A percentile compares a stretch with the other conserved stretches of the same genome.
Evolutionary conservation across 2,329 filamentous ascomycete genomes (phyloP).

Genomic region (Zymoseptoria brevis): DNA sequence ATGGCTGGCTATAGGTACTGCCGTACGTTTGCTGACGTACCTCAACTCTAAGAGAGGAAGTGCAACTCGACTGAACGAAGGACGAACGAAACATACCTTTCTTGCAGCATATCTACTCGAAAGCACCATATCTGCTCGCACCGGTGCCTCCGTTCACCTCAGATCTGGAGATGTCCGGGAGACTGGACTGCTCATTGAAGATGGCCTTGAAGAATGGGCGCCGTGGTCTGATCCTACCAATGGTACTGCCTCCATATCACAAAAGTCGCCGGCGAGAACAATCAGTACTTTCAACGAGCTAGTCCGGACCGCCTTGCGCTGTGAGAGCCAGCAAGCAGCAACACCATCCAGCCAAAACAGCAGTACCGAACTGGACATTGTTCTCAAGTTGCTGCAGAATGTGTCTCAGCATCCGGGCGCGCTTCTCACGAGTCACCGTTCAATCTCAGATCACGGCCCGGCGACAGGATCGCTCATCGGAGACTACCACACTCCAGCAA

Average conservation of each 20-base stretch:
- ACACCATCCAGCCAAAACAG: neutral
- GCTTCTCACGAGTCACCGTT: neutral
- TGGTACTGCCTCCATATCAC: conserved; percentile 20
- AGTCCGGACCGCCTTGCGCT: conserved; percentile 24
- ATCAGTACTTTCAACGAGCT: conserved; percentile 49
- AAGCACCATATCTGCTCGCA: conserved; percentile 46
- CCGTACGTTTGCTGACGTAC: conserved; percentile 47
- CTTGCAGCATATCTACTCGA: conserved; percentile 58
- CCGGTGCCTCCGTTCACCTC: conserved; percentile 46
- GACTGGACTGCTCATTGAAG: conserved; percentile 49
- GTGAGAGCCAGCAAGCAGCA: neutral
- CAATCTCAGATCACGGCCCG: neutral
- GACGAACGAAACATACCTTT: conserved; percentile 35
- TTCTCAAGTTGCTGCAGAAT: conserved; percentile 16
- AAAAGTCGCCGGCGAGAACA: conserved; percentile 29
- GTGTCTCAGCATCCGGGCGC: conserved; percentile 2
- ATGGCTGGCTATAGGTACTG: conserved; percentile 57
- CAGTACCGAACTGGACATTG: conserved; percentile 5
- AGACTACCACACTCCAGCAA: neutral
- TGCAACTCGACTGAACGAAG: conserved; percentile 4
- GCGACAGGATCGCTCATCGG: neutral
- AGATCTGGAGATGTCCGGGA: conserved; percentile 41
- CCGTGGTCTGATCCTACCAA: conserved; percentile 51
- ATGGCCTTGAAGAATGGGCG: conserved; percentile 67
- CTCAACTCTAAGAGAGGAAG: conserved; percentile 8